These are phyloP conservation scores for Stemphylium beticola DNA, from an alignment of 2,329 filamentous ascomycete genomes.

Conservation along the genomic window DNA sequence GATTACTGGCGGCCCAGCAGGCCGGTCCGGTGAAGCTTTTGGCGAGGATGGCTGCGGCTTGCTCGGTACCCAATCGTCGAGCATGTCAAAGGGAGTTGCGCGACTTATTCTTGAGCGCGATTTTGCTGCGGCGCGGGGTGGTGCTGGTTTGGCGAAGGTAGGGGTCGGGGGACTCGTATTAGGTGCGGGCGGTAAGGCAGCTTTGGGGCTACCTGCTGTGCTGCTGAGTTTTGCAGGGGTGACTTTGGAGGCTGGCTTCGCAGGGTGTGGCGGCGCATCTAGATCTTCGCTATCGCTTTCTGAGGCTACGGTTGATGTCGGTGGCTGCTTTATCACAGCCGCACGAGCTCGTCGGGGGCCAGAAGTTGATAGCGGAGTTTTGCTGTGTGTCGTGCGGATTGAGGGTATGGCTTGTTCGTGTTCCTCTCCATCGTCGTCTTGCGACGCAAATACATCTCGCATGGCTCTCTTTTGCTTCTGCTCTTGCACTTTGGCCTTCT, in stretches of 20 bases:
- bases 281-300: conserved; percentile 42
- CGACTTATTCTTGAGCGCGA: conserved; percentile 24
- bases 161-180: neutral
- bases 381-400: neutral
- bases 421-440: conserved; percentile 9
- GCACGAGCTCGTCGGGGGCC: neutral
- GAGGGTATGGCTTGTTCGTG: neutral
- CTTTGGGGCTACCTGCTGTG: neutral
- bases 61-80: conserved; percentile 29
- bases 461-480: conserved; percentile 42
- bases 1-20: neutral
- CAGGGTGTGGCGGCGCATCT: conserved; percentile 21
- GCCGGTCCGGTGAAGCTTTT: neutral
- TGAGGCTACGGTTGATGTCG: neutral
- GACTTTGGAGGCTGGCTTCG: conserved; percentile 9
- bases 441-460: conserved; percentile 27
- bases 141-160: conserved; percentile 28
- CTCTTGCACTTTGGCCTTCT: conserved; percentile 40
- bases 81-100: conserved; percentile 34
- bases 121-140: conserved; percentile 17
- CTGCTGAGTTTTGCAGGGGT: neutral
- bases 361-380: neutral
- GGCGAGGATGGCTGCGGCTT: conserved; percentile 1
- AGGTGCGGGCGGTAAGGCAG: neutral
- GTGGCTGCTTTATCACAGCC: neutral